Conservation (phyloP, 805 yeast species). For the Scheffersomyces coipomensis region DNA sequence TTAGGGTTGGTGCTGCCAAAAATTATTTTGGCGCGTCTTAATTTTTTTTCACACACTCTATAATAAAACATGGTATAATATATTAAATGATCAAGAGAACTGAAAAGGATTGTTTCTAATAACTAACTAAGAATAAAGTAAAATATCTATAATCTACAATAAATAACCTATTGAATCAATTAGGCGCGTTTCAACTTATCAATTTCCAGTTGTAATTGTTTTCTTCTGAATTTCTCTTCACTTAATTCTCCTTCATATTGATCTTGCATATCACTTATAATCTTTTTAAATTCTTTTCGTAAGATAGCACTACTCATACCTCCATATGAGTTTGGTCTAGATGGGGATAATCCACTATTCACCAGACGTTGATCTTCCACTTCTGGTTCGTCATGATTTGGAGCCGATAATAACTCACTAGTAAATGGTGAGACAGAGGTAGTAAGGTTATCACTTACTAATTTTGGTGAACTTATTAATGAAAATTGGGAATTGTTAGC, state of each 20-base stretch:
- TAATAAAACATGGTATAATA: too few relatives aligned
- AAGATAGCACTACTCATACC: conserved; percentile 50
- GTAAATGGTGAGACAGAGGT: conserved; percentile 9
- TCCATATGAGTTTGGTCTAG: conserved; percentile 14
- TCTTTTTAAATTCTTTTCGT: conserved; percentile 66
- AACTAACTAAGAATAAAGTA: too few relatives aligned
- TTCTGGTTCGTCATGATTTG: conserved; percentile 2
- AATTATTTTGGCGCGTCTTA: too few relatives aligned
- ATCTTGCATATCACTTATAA: conserved; percentile 60
- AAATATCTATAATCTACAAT: too few relatives aligned
- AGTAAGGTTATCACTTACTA: neutral
- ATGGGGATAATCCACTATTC: conserved; percentile 8
- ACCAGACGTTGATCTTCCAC: conserved; percentile 17
- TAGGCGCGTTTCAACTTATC: conserved; percentile 4
- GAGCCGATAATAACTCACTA: conserved; percentile 6
- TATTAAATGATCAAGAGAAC: too few relatives aligned
- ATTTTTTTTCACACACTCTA: too few relatives aligned
- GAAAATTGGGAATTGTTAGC: conserved; percentile 3
- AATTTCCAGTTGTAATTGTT: conserved; percentile 34
- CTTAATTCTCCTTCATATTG: conserved; percentile 59
- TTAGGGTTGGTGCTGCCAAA: too few relatives aligned
- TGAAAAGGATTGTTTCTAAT: neutral
- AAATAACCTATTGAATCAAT: too few relatives aligned
- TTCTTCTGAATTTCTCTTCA: conserved; percentile 53
- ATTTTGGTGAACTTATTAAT: neutral